phyloP scores from a whole-genome alignment of 225 moss, liverwort and hornwort genomes.

The Bryoerythrophyllum caledonicum region DNA sequence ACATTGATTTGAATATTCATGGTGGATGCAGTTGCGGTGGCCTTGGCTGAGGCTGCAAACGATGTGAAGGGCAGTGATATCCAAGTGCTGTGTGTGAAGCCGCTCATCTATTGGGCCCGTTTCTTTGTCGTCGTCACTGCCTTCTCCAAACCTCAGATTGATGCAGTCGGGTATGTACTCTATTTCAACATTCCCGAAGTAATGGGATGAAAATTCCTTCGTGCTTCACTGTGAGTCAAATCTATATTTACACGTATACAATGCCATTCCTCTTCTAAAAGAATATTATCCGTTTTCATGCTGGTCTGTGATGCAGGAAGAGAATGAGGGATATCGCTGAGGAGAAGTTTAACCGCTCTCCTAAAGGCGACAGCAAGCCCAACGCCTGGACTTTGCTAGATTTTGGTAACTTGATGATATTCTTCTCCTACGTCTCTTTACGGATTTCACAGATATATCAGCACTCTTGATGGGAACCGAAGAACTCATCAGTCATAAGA shows the following conservation, averaged over 20 bases:
- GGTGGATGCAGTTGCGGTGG: constrained; percentile 60
- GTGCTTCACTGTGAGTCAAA: background rate
- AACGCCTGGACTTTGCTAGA: constrained; percentile 82
- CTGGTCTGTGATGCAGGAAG: constrained; percentile 35
- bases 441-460: background rate
- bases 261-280: background rate
- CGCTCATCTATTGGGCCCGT: constrained; percentile 82
- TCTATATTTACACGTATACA: background rate
- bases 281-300: background rate
- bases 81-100: constrained; percentile 81
- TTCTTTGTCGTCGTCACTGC: constrained; percentile 81
- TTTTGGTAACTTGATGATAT: constrained; percentile 49
- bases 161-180: constrained; percentile 57
- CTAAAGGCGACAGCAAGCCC: constrained; percentile 73
- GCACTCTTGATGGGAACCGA: background rate
- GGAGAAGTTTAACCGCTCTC: constrained; percentile 52
- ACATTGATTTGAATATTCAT: constrained; percentile 4
- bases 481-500: background rate
- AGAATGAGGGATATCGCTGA: constrained; percentile 71
- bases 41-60: constrained; percentile 80
- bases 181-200: background rate
- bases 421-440: background rate
- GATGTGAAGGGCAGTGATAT: constrained; percentile 80
- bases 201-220: no score
- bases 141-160: constrained; percentile 78